Percentiles rank a stretch among this genome's conserved stretches.
Conservation (phyloP, 2,329 filamentous ascomycete species). For the Aspergillus arachidicola region DNA sequence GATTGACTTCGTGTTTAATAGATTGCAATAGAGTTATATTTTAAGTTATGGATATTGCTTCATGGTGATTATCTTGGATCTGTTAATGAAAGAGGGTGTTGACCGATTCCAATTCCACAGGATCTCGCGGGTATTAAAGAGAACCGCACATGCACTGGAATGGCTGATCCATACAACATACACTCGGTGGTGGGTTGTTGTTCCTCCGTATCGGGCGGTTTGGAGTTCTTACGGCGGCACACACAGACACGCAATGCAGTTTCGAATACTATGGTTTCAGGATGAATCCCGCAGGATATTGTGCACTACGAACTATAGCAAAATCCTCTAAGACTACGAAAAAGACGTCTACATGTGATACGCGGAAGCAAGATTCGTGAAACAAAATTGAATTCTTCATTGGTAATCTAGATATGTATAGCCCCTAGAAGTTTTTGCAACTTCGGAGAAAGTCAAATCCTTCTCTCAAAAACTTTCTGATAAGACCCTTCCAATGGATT, state of each 20-base stretch:
- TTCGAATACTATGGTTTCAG: neutral
- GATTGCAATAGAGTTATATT: neutral
- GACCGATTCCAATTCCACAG: neutral
- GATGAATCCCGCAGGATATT: neutral
- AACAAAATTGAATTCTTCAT: neutral
- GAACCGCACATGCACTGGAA: neutral
- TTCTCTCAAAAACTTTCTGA: neutral
- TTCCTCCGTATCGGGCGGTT: neutral
- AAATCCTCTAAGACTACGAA: neutral
- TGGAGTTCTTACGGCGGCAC: slow-evolving; percentile 15
- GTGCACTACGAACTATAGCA: neutral
- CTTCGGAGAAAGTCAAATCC: neutral
- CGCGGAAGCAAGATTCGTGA: neutral
- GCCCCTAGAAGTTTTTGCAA: neutral
- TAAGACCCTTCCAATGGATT: neutral
- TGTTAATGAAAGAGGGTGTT: neutral
- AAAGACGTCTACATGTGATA: neutral
- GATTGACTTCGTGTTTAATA: slow-evolving; percentile 4
- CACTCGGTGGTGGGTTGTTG: neutral
- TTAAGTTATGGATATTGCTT: slow-evolving; percentile 1
- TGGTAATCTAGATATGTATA: neutral
- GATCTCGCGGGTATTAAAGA: no score
- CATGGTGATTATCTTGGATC: neutral
- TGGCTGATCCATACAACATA: neutral
- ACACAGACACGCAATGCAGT: slow-evolving; percentile 13